phyloP scores from a whole-genome alignment of 2,329 filamentous ascomycete genomes.

The Talaromyces islandicus region DNA sequence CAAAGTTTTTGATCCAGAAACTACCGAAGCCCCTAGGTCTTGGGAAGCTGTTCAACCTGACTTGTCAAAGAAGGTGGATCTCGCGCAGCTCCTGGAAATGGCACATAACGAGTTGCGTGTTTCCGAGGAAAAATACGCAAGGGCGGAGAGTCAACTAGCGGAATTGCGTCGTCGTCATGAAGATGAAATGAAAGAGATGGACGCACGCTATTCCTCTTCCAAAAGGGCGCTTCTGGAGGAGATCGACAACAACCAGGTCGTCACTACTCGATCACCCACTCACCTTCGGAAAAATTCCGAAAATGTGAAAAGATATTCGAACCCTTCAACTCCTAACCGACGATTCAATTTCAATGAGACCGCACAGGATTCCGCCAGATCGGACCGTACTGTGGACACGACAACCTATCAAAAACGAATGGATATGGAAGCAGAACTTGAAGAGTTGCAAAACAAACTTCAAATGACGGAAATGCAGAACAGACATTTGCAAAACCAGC shows the following conservation, averaged over 20 bases:
- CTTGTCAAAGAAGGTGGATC: slow-evolving; percentile 61
- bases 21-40: slow-evolving; percentile 57
- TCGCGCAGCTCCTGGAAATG: slow-evolving; percentile 80
- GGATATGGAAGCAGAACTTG: slow-evolving; percentile 84
- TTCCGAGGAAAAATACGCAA: slow-evolving; percentile 71
- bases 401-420: slow-evolving; percentile 79
- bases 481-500: slow-evolving; percentile 79
- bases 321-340: slow-evolving; percentile 70
- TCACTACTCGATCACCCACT: slow-evolving; percentile 66
- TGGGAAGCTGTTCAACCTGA: slow-evolving; percentile 66
- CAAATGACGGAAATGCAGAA: slow-evolving; percentile 95
- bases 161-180: slow-evolving; percentile 70
- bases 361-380: slow-evolving; percentile 68
- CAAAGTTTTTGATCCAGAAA: slow-evolving; percentile 77
- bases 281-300: slow-evolving; percentile 58
- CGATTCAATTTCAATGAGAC: slow-evolving; percentile 61
- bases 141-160: slow-evolving; percentile 75
- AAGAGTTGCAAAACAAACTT: slow-evolving; percentile 88
- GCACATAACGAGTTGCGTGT: slow-evolving; percentile 83
- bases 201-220: slow-evolving; percentile 55
- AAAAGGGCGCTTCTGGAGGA: slow-evolving; percentile 77
- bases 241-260: slow-evolving; percentile 75
- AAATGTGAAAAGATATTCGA: slow-evolving; percentile 60
- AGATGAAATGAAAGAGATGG: slow-evolving; percentile 63
- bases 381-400: slow-evolving; percentile 79